Base-by-base conservation (phyloP, 2,329 filamentous ascomycete species). In the Epichloe sp. region DNA sequence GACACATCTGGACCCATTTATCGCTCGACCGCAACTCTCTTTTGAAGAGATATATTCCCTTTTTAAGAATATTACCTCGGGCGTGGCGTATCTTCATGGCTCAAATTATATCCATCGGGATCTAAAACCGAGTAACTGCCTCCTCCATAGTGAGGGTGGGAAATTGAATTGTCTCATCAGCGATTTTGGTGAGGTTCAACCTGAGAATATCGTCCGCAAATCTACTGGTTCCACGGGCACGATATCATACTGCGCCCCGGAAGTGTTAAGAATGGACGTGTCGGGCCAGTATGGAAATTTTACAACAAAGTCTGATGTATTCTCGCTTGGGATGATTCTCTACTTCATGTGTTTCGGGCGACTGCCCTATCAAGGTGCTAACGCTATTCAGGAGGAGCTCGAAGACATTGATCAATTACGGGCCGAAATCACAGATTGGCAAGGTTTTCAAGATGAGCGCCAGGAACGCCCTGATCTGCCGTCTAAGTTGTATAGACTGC, bases 31-130 rank as follows among this genome's bases (percentile, higher is more conserved):
- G 1, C 69, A 68, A 15, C 65, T 81, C 31, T 76, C 80, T 0
- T 87, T 96, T 54, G 91, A 97, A 54, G 87, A 97, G 60, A 97
- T 98, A 23, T 96, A 95, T 67, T 94, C 90, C 86, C 97, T 55
- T 98, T 98, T 98, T 73, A 86, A 85, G 61, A 93, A 98, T 63
- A 91, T 98, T 54, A 93, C 91, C 0, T 90, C 88, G 0, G 93
- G 93, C 0, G 73, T 98, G 17, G 86, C 88, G 44, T 91, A 96
- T 63, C 76, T 98, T 0, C 93, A 98, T 61, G 78, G 78, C 2
- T 87, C 91, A 58, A 91, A 89, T 57, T 98, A 96, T 65, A 94
- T 98, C 31, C 93, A 98, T 63, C 83, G 93, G 51, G 93, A 98
- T 65, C 74, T 98, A 26, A 98, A 98, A 65, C 93, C 93, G 2